phyloP scores from a whole-genome alignment of 305 asterid genomes.

The Nicotiana rustica region DNA sequence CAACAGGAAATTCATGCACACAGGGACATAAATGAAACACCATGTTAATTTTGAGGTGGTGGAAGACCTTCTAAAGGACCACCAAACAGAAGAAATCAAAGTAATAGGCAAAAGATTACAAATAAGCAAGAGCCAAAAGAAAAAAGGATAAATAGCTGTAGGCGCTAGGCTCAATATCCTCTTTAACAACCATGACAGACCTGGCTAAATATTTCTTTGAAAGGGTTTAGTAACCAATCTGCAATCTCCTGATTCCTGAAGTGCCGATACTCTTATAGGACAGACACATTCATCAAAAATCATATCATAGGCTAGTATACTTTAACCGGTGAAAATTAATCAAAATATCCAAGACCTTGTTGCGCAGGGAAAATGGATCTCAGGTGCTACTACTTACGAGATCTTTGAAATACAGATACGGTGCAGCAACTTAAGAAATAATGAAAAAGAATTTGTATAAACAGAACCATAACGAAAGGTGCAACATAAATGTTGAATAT shows the following conservation, averaged over 20 bases:
- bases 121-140: conserved; percentile 14
- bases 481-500: neutral
- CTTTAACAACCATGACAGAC: neutral
- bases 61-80: conserved; percentile 17
- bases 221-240: neutral
- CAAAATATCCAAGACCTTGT: neutral
- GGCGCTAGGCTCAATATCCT: neutral
- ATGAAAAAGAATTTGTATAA: neutral
- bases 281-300: neutral
- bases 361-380: neutral
- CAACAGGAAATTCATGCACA: neutral
- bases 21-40: neutral
- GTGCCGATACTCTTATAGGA: neutral
- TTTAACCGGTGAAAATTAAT: neutral
- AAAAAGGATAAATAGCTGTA: neutral
- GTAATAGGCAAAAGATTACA: neutral
- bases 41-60: conserved; percentile 3
- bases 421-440: neutral
- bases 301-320: neutral
- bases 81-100: neutral
- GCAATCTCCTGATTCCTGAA: conserved; percentile 15
- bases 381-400: neutral
- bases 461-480: neutral
- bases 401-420: neutral
- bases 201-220: neutral